Evolutionary conservation across 441 rosid genomes (phyloP), one percentile per base, ranked within the genome.

Genomic region (Geranium incanum): DNA sequence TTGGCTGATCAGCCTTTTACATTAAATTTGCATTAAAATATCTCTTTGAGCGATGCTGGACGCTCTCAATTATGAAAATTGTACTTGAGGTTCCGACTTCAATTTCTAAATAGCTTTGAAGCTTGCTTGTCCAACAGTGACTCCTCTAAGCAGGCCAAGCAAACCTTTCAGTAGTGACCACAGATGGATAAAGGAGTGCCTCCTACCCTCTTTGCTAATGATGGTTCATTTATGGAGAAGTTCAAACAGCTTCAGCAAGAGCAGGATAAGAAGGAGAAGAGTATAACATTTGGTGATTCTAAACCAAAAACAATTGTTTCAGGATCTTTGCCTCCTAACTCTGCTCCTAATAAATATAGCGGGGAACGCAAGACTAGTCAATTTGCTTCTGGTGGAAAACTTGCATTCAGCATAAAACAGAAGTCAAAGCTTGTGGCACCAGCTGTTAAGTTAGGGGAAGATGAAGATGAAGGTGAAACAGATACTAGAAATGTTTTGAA

Each of bases 201-300:
- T 62, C 74, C 95, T 74, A 77, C 83, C 84, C 90, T 92, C 78
- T 95, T 95, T 78, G 95, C 85, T 73, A 95, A 95, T 73, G 99
- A 95, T 76, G 99, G 99, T 39, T 95, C 99, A 1, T 95, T 95
- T 84, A 87, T 95, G 99, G 98, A 92, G 89, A 90, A 87, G 86
- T 95, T 95, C 86, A 88, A 87, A 77, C 97, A 88, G 72, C 96
- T 92, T 81, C 98, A 90, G 78, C 89, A 89, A 81, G 93, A 83
- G 76, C 87, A 87, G 67, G 89, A 73, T 70, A 76, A 84, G 78
- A 86, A 83, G 70, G 92, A 83, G 66, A 84, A 75, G 66, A 71
- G 71, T 67, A 18, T 69, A 18, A 67, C 75, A 36, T 82, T 77
- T 6, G 89, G 85, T 80, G 93, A 85, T 36, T 85, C 89, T 78